Percentiles rank a stretch among this genome's conserved stretches.
These are phyloP conservation scores for Kodamaea restingae DNA, from an alignment of 805 yeast genomes.

Conservation along the genomic window DNA sequence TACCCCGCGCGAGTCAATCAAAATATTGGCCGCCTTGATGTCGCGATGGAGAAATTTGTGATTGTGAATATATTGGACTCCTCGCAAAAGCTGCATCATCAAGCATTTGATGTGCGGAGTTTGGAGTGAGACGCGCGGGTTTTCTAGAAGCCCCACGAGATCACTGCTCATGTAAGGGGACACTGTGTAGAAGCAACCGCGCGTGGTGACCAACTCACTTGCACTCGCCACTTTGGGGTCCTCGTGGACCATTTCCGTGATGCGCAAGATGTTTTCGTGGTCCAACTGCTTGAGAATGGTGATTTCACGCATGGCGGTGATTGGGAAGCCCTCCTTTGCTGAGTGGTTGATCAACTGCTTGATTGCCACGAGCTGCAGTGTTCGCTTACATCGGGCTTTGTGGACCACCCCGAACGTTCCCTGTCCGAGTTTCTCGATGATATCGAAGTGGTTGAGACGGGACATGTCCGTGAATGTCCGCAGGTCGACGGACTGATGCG, in stretches of 20 bases:
- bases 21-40: slow-evolving; percentile 92
- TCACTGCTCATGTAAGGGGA: slow-evolving; percentile 92
- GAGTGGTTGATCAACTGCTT: slow-evolving; percentile 79
- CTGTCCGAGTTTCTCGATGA: slow-evolving; percentile 39
- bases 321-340: slow-evolving; percentile 80
- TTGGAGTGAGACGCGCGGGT: slow-evolving; percentile 59
- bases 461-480: slow-evolving; percentile 29
- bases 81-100: slow-evolving; percentile 71
- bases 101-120: slow-evolving; percentile 78
- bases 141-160: slow-evolving; percentile 82
- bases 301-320: slow-evolving; percentile 92
- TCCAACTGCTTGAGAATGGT: slow-evolving; percentile 67
- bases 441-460: slow-evolving; percentile 26
- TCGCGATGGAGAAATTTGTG: slow-evolving; percentile 72
- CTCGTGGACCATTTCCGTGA: slow-evolving; percentile 71
- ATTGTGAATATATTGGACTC: slow-evolving; percentile 76
- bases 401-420: slow-evolving; percentile 69
- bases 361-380: slow-evolving; percentile 71
- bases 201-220: slow-evolving; percentile 31
- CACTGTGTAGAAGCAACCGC: slow-evolving; percentile 72
- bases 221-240: slow-evolving; percentile 26
- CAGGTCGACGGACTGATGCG: slow-evolving; percentile 1
- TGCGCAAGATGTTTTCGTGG: slow-evolving; percentile 69
- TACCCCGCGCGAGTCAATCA: slow-evolving; percentile 70
- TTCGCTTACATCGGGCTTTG: slow-evolving; percentile 59